These are phyloP conservation scores for Lablab purpureus DNA, from an alignment of 306 rosid genomes.

Conservation along the genomic window DNA sequence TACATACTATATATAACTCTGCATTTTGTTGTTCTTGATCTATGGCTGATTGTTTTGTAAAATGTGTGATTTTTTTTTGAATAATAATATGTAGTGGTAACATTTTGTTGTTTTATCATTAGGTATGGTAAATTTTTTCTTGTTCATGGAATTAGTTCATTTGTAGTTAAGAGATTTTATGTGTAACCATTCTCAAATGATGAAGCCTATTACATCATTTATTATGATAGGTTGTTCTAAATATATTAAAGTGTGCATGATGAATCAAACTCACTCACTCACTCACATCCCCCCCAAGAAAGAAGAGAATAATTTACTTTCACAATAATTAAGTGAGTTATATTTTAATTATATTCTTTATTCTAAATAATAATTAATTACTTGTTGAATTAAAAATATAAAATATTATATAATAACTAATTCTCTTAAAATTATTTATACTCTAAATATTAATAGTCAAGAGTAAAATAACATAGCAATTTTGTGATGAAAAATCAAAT, in stretches of 20 bases:
- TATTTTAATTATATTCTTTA: too few species aligned
- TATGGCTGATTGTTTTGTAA: not conserved
- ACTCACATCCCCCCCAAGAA: too few species aligned
- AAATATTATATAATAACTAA: too few species aligned
- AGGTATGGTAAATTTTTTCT: not conserved
- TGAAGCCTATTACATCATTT: not conserved
- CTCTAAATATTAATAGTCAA: not conserved
- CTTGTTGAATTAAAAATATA: too few species aligned
- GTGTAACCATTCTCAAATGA: not conserved
- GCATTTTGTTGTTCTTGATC: too few species aligned
- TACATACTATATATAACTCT: too few species aligned
- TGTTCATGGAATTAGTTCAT: not conserved
- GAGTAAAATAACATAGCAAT: conserved; percentile 41
- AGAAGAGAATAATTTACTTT: not conserved
- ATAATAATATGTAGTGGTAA: not conserved
- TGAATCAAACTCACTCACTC: too few species aligned
- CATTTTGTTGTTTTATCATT: not conserved
- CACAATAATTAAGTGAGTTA: too few species aligned
- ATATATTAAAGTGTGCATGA: too few species aligned
- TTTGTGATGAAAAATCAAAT: conserved; percentile 26
- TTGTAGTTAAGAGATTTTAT: not conserved
- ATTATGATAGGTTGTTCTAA: not conserved
- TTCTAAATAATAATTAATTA: too few species aligned
- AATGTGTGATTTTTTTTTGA: not conserved
- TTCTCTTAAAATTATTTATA: too few species aligned